Evolutionary conservation across 2,329 filamentous ascomycete genomes (phyloP).

Genomic region (Fusarium acutatum): DNA sequence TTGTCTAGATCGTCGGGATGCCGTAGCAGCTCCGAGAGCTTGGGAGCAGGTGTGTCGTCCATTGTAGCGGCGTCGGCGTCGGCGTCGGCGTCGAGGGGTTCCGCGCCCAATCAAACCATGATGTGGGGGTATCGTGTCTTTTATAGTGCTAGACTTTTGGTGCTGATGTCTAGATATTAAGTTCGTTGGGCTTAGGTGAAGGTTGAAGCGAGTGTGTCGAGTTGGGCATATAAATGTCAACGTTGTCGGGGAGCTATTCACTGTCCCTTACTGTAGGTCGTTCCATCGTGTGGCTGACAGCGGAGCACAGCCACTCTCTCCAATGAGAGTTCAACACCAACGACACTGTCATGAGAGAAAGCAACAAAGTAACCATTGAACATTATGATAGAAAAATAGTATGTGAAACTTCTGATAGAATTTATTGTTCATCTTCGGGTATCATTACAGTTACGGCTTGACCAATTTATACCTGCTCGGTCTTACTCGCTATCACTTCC

Average conservation of each 20-base stretch:
- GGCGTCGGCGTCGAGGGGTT: conserved; percentile 29
- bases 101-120: conserved; percentile 42
- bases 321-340: background rate
- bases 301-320: conserved; percentile 26
- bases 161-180: background rate
- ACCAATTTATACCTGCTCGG: background rate
- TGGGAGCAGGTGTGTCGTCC: conserved; percentile 73
- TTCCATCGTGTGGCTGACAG: conserved; percentile 32
- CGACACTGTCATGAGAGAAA: background rate
- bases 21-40: conserved; percentile 91
- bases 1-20: conserved; percentile 98
- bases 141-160: background rate
- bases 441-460: background rate
- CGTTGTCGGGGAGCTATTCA: conserved; percentile 30
- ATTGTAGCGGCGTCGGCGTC: conserved; percentile 42
- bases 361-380: background rate
- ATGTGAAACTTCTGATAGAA: fast-evolving
- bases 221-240: conserved; percentile 10
- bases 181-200: background rate
- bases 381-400: background rate
- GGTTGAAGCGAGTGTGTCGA: conserved; percentile 15
- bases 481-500: conserved; percentile 48
- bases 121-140: conserved; percentile 8
- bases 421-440: background rate
- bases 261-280: conserved; percentile 8